Conservation (phyloP, 2,329 filamentous ascomycete genomes). For the Lecanosticta acicola region DNA sequence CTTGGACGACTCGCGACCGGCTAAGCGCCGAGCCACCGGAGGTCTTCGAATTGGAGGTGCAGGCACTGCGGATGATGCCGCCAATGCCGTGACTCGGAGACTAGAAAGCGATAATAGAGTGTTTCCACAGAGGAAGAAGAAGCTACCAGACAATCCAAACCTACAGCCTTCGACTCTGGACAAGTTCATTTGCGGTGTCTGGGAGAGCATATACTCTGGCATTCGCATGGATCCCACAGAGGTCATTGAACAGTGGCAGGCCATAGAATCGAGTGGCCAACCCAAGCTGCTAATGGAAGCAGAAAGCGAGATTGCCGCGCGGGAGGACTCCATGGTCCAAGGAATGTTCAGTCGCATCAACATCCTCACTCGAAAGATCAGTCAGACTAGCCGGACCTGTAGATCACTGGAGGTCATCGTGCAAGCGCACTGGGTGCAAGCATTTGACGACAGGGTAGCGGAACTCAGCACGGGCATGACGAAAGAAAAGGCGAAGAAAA, state of each 20-base stretch:
- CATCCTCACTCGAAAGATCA: constrained; percentile 41
- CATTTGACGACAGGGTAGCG: constrained; percentile 49
- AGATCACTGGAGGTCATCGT: constrained; percentile 56
- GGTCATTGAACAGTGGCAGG: constrained; percentile 32
- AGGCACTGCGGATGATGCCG: constrained; percentile 9
- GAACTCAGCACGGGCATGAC: constrained; percentile 30
- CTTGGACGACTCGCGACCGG: constrained; percentile 31
- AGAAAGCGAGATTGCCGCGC: constrained; percentile 16
- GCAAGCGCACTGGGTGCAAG: constrained; percentile 53
- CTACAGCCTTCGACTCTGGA: constrained; percentile 45
- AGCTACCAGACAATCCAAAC: constrained; percentile 34
- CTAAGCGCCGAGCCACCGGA: constrained; percentile 36
- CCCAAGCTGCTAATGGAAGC: constrained; percentile 22
- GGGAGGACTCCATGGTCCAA: constrained; percentile 20
- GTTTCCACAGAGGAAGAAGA: constrained; percentile 27
- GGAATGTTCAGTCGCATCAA: constrained; percentile 39
- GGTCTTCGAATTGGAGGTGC: constrained; percentile 25
- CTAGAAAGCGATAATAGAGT: constrained; percentile 21
- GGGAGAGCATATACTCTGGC: constrained; percentile 45
- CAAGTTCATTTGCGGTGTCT: constrained; percentile 47
- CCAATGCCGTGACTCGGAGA: constrained; percentile 13
- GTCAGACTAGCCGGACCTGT: constrained; percentile 48
- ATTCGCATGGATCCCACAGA: constrained; percentile 38
- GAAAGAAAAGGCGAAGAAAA: constrained; percentile 45
- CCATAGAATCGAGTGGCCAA: constrained; percentile 28